Percentiles rank a stretch among this genome's conserved stretches.
phyloP scores from a whole-genome alignment of 768 basidiomycete genomes.

The Pholiota microspora region DNA sequence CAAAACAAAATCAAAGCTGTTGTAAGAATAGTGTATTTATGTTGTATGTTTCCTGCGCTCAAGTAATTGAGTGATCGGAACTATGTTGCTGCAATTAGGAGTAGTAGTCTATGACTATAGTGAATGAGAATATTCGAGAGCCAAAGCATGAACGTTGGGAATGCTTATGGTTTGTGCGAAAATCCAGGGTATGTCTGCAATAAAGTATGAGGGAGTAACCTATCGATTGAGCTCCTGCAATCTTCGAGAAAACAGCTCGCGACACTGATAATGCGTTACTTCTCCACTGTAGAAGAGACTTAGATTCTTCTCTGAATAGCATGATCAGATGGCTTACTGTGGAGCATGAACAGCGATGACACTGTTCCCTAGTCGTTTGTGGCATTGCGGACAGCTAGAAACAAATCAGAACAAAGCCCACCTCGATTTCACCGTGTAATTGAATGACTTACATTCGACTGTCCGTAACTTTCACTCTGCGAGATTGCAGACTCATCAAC shows the following conservation, averaged over 20 bases:
- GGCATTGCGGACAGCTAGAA: slow-evolving; percentile 89
- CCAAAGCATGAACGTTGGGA: not conserved
- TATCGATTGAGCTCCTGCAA: slow-evolving; percentile 40
- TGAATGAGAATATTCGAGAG: not conserved
- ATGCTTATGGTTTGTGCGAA: not conserved
- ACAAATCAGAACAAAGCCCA: slow-evolving; percentile 4
- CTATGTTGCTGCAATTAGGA: not conserved
- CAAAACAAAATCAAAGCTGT: slow-evolving; percentile 9
- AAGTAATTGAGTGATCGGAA: not conserved
- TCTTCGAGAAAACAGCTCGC: slow-evolving; percentile 72
- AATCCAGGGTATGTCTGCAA: not conserved
- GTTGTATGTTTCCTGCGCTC: slow-evolving; percentile 7
- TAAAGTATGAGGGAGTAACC: not conserved
- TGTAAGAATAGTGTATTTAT: slow-evolving; percentile 8
- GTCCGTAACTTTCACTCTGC: slow-evolving; percentile 87
- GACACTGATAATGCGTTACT: slow-evolving; percentile 95
- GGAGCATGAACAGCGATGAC: slow-evolving; percentile 94
- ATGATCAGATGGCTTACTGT: slow-evolving; percentile 44
- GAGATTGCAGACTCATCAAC: slow-evolving; percentile 75
- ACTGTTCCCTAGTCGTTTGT: slow-evolving; percentile 89
- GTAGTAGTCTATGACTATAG: not conserved
- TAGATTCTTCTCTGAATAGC: not conserved
- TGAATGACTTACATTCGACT: slow-evolving; percentile 68
- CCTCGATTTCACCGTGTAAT: slow-evolving; percentile 1
- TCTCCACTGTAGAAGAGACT: slow-evolving; percentile 61